Base-by-base conservation (phyloP, 2,329 filamentous ascomycete genomes). In the Aspergillus neoniger region DNA sequence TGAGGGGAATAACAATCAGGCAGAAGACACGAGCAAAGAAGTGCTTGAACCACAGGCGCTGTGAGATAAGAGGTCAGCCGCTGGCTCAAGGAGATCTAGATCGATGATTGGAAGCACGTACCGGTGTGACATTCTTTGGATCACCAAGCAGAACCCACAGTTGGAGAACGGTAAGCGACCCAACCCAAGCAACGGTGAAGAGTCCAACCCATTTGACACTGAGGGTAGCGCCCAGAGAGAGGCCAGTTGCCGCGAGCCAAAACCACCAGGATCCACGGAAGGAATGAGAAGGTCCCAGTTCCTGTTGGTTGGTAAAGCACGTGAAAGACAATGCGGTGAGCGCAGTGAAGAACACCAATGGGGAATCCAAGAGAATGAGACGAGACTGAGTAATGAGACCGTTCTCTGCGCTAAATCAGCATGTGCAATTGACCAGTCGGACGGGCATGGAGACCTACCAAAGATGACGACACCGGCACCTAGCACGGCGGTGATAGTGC, bases 201-300 rank as follows among this genome's bases (percentile, higher is more conserved):
- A 99, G 84, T 54, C 95, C 95, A 72, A 99, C 95, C 95, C 95
- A 99, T 82, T 99, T 99, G 72, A 98, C 93, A 80, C 94, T 98
- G 63, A 89, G 86, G 7, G 95, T 98, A 54, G 94, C 89, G 64
- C 95, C 95, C 54, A 99, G 83, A 39, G 90, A 91, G 47, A 99
- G 80, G 69, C 95, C 95, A 48, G 91, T 96, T 74, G 91, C 87
- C 59, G 85, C 84, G 57, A 99, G 85, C 94, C 95, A 99, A 81
- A 98, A 97, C 95, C 95, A 99, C 95, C 95, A 99, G 71, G 87
- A 89, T 8, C 90, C 85, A 67, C 88, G 83, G 80, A 99, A 99
- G 19, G 95, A 94, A 78, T 92, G 91, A 15, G 86, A 82, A 9
- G 93, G 93, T 19, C 95, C 95, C 69, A 92, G 89, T 75, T 99